Percentiles rank a stretch among this genome's conserved stretches.
Conservation (phyloP, 352 stramenopile genomes). For the Blastocystis sp. region DNA sequence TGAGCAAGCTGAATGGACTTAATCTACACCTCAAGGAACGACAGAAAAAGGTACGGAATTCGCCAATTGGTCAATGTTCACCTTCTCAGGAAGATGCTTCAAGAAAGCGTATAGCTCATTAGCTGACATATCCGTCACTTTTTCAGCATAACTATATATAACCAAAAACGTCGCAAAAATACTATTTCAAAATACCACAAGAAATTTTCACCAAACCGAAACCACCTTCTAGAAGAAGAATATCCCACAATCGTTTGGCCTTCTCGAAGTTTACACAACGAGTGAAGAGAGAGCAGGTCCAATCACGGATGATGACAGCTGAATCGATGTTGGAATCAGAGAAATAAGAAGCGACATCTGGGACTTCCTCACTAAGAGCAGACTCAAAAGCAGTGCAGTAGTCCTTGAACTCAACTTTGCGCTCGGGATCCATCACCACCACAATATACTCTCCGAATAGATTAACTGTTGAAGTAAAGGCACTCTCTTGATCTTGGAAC, state of each 20-base stretch:
- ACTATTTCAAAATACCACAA: conserved; percentile 43
- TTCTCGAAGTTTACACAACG: conserved; percentile 61
- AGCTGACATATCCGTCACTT: background rate
- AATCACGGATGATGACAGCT: conserved; percentile 17
- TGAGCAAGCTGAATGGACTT: conserved; percentile 20
- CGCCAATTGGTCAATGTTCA: conserved; percentile 59
- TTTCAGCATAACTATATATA: background rate
- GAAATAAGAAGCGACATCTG: background rate
- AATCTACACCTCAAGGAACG: background rate
- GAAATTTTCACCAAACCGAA: conserved; percentile 64
- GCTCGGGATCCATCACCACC: conserved; percentile 30
- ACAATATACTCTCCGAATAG: conserved; percentile 46
- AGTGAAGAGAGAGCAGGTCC: conserved; percentile 60
- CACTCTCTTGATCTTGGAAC: conserved; percentile 58
- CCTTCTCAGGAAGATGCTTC: conserved; percentile 49
- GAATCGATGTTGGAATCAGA: conserved; percentile 28
- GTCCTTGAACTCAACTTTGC: conserved; percentile 35
- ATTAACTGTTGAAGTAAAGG: conserved; percentile 57
- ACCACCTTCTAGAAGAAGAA: conserved; percentile 49
- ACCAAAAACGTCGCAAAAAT: background rate
- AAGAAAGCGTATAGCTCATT: conserved; percentile 63
- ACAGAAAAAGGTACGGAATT: background rate
- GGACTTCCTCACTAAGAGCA: conserved; percentile 5
- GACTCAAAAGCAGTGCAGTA: conserved; percentile 37
- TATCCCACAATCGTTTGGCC: conserved; percentile 65